Base-by-base conservation (phyloP, 2,329 filamentous ascomycete species). In the Penicillium sp. region DNA sequence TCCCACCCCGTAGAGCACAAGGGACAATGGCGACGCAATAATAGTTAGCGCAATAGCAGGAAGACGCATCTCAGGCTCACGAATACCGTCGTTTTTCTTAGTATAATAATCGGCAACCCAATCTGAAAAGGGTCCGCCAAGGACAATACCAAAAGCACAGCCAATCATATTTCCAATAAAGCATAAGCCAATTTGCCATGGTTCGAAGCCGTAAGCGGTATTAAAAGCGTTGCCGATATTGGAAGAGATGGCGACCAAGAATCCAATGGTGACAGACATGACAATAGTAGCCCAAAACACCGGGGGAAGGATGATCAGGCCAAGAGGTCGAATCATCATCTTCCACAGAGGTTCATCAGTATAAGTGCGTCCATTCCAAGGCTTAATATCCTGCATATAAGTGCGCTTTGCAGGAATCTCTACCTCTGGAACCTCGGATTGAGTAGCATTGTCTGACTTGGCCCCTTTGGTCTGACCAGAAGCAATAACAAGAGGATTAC, bases 51-150 rank as follows among this genome's bases (percentile, higher is more conserved):
- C 16, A 14, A 35, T 14, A 6, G 33, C 33, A 5, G 70, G 71
- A 14, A 73, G 60, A 14, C 71, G 59, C 63, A 73, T 71, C 56
- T 74, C 72, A 3, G 72, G 71, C 54, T 73, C 70, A 14, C 70
- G 51, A 10, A 72, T 64, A n/a, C 70, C 70, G 10, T 61, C 60
- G 29, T 70, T 70, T 4, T 63, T 51, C 16, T 48, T 48, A 3
- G 68, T 70, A 39, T 66, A 65, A 39, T 58, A 66, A 46, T 74
- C 63, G 19, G 72, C 72, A 14, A 70, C 57, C 61, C 57, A 61
- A 52, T 75, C 72, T 16, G 65, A 66, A 22, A 71, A 52, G 27
- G 74, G 69, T 0, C 83, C 83, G 8, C 82, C 82, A 2, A 78
- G 75, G 3, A 79, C 76, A 16, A 83, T 77, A 6, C 80, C 83